Evolutionary conservation across 176 grass and related monocot genomes (phyloP).

Genomic region (Eleusine coracana): DNA sequence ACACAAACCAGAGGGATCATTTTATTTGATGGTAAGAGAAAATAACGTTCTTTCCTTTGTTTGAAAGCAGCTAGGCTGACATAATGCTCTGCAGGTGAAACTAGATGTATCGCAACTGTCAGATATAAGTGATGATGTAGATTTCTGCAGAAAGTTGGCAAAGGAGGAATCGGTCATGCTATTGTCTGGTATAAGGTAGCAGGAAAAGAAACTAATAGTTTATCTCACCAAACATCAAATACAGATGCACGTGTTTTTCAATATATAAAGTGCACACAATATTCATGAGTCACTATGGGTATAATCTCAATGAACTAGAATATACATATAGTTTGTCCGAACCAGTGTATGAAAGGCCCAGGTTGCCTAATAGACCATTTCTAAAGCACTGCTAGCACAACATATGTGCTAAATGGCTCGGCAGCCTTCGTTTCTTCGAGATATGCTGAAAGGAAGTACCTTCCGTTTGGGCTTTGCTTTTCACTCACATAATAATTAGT

Average conservation of each 20-base stretch:
- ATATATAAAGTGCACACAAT: too few species aligned
- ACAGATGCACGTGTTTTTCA: neutral
- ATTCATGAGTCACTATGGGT: too few species aligned
- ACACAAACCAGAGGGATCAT: conserved; percentile 68
- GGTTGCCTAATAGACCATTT: neutral
- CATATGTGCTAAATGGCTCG: neutral
- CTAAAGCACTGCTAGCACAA: neutral
- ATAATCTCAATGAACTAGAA: too few species aligned
- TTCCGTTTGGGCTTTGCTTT: neutral
- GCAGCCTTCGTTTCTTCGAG: neutral
- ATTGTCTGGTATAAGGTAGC: conserved; percentile 41
- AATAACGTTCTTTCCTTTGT: neutral
- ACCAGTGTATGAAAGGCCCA: neutral
- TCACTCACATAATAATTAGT: neutral
- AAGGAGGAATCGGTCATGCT: conserved; percentile 61
- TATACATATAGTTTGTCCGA: neutral
- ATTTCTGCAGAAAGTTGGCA: conserved; percentile 57
- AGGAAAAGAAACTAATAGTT: neutral
- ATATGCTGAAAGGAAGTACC: neutral
- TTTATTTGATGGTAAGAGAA: conserved; percentile 75
- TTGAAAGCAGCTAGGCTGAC: conserved; percentile 9
- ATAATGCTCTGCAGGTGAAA: conserved; percentile 50
- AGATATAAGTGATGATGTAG: conserved; percentile 47
- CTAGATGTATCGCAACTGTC: conserved; percentile 42
- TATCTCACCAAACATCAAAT: neutral